Percentiles rank a stretch among this genome's conserved stretches.
phyloP scores from a whole-genome alignment of 2,329 filamentous ascomycete genomes.

The Fusarium burgessii region DNA sequence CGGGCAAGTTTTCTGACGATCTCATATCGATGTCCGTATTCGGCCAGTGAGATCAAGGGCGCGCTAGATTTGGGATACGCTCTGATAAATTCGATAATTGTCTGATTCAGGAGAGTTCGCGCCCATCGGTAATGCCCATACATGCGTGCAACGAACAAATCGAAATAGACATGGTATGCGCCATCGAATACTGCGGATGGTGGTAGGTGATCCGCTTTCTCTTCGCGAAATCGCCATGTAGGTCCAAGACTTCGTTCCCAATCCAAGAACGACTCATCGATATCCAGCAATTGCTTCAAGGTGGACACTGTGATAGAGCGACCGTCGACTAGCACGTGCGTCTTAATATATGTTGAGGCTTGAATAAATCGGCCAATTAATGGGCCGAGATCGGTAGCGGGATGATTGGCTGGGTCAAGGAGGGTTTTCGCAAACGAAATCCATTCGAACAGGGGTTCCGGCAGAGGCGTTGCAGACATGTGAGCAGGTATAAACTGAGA shows the following conservation, averaged over 20 bases:
- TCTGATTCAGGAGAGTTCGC: conserved; percentile 65
- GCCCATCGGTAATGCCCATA: conserved; percentile 72
- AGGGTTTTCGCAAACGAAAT: conserved; percentile 54
- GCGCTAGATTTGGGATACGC: conserved; percentile 55
- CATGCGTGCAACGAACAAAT: conserved; percentile 65
- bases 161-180: conserved; percentile 66
- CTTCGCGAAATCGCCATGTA: conserved; percentile 54
- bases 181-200: conserved; percentile 61
- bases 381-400: conserved; percentile 56
- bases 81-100: conserved; percentile 57
- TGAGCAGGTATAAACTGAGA: conserved; percentile 60
- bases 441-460: conserved; percentile 58
- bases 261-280: conserved; percentile 55
- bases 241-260: conserved; percentile 54
- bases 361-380: conserved; percentile 56
- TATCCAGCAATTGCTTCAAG: conserved; percentile 54
- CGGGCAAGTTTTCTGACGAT: conserved; percentile 55
- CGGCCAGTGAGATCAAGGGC: conserved; percentile 47
- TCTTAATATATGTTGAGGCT: conserved; percentile 53
- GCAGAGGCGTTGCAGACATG: conserved; percentile 55
- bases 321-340: conserved; percentile 54
- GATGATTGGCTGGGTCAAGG: conserved; percentile 53
- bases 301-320: conserved; percentile 50
- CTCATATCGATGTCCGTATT: conserved; percentile 49
- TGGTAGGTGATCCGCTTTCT: conserved; percentile 51